Conservation (phyloP, 768 basidiomycete genomes). For the Astraeus odoratus region DNA sequence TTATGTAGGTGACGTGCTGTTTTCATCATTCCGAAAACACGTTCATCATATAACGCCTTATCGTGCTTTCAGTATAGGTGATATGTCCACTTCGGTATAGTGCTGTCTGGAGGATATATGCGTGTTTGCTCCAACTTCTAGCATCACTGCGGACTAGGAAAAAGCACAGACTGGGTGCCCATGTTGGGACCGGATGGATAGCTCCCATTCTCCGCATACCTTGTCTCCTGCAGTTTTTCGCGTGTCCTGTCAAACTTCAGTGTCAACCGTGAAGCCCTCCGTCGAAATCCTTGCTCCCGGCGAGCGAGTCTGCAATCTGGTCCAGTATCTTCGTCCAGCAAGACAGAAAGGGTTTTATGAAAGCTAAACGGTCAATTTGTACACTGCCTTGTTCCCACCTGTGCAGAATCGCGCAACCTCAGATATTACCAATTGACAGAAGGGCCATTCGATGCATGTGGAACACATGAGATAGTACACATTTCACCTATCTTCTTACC, state of each 20-base stretch:
- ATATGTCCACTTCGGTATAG: not conserved
- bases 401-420: not conserved
- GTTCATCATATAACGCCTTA: not conserved
- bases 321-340: not conserved
- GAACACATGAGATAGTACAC: not conserved
- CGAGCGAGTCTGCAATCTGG: not conserved
- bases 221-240: no score
- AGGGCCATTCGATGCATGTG: not conserved
- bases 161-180: no score
- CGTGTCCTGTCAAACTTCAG: no score
- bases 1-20: not conserved
- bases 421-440: not conserved
- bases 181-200: no score
- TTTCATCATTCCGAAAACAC: not conserved
- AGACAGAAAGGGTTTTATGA: not conserved
- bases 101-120: not conserved
- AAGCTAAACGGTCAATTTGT: not conserved
- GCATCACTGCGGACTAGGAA: no score
- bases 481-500: not conserved
- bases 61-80: not conserved
- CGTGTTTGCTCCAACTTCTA: no score
- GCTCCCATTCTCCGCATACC: no score
- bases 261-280: no score
- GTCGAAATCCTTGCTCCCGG: not conserved
- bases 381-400: slow-evolving; percentile 1